Evolutionary conservation across 1,284 basidiomycete genomes (phyloP), one percentile per base, ranked within the genome.

Genomic region (Leccinum solheimii): DNA sequence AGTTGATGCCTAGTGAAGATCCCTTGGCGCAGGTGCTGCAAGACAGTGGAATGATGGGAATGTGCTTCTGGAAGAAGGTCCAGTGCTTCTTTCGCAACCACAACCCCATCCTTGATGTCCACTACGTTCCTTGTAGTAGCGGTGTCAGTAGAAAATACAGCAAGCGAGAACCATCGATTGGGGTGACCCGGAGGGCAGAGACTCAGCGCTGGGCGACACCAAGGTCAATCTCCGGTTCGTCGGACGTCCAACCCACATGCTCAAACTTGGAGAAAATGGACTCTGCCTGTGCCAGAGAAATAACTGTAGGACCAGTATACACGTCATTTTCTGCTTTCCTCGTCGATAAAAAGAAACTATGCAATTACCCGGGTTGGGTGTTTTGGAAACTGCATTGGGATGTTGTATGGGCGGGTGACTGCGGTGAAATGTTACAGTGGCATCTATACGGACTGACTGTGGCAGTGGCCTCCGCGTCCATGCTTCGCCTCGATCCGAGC

Each of bases 1-100:
- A 40, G 5, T n/a, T 43, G 30, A 64, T 59, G 8, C 56, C 36
- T 60, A 57, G 19, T 64, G 27, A 16, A 66, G 49, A 19, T 62
- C 64, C 9, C 26, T 32, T 5, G 51, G 11, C 40, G n/a, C 8
- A 21, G 8, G 16, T 6, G n/a, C 43, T 45, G 11, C 10, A 21
- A 19, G 13, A 23, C 13, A 48, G 21, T 48, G 21, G 2, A 21
- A 21, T 11, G 11, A 45, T 13, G 11, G 11, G 43, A 45, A 5
- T 21, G 43, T 45, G 19, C 19, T 21, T 13, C 19, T 45, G 43
- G 11, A 48, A 48, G 45, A 48, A 48, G 13, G 45, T 11, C 43
- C 11, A 13, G 19, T 6, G 9, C 10, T 19, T 19, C 40, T 19
- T 43, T 19, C 40, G n/a, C n/a, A 43, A 10, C 40, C 10, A 45